These are phyloP conservation scores for Dalbergia cochinchinensis DNA, from an alignment of 306 rosid species.

Conservation along the genomic window DNA sequence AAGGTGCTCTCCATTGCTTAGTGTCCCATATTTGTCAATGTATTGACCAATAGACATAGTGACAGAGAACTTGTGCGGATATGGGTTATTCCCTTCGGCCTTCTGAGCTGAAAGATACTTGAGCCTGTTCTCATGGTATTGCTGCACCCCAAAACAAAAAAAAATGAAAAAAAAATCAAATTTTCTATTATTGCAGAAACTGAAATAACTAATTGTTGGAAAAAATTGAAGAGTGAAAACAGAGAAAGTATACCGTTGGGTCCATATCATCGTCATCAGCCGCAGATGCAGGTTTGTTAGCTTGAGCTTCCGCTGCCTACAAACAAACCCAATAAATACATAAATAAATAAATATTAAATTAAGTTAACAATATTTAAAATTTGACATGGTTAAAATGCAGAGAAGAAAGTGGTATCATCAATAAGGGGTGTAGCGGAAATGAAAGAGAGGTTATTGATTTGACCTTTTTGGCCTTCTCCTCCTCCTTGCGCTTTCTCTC, in stretches of 20 bases:
- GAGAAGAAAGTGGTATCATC: not conserved
- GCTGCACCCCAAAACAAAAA: constrained; percentile 55
- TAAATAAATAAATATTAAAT: not conserved
- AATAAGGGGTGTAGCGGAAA: not conserved
- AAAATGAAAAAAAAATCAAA: no score
- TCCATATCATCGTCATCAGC: constrained; percentile 92
- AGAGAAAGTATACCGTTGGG: constrained; percentile 68
- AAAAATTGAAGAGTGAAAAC: constrained; percentile 9
- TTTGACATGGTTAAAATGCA: not conserved
- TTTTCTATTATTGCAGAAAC: not conserved
- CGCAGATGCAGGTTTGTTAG: constrained; percentile 59
- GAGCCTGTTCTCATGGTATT: constrained; percentile 83
- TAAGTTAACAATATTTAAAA: not conserved
- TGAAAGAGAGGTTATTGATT: not conserved
- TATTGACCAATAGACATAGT: constrained; percentile 62
- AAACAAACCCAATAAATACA: constrained; percentile 1
- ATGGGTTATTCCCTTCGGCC: constrained; percentile 68
- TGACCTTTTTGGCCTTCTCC: constrained; percentile 77
- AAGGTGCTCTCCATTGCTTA: constrained; percentile 76
- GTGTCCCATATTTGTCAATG: constrained; percentile 56
- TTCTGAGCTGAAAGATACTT: constrained; percentile 69
- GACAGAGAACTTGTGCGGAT: constrained; percentile 85
- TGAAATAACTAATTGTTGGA: not conserved
- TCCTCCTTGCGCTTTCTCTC: constrained; percentile 78
- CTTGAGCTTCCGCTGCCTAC: constrained; percentile 69